Conservation (phyloP, 2,329 filamentous ascomycete species). For the Aureobasidium sp. region DNA sequence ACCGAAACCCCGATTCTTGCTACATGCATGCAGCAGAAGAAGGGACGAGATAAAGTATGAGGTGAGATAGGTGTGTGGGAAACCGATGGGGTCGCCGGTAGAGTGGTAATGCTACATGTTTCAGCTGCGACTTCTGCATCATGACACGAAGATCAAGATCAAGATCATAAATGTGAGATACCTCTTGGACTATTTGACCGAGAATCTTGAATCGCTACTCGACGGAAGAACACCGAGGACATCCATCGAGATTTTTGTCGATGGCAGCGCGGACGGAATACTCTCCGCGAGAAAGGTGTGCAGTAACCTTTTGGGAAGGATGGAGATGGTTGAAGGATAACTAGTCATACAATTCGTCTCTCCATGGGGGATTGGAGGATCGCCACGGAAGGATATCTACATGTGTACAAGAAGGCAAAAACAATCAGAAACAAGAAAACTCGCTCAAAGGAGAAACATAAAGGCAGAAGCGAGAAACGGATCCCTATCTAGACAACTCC, state of each 20-base stretch:
- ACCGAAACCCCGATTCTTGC: background rate
- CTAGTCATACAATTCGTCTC: constrained; percentile 2
- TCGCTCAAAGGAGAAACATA: background rate
- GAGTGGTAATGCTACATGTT: too few relatives aligned
- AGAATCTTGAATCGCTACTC: too few relatives aligned
- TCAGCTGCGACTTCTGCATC: too few relatives aligned
- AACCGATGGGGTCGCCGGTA: too few relatives aligned
- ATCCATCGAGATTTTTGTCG: too few relatives aligned
- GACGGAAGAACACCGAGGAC: too few relatives aligned
- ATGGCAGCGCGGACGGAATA: too few relatives aligned
- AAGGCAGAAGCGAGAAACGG: background rate
- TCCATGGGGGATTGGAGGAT: background rate
- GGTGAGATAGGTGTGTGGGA: too few relatives aligned
- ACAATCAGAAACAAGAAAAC: background rate
- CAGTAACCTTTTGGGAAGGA: background rate
- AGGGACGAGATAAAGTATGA: too few relatives aligned
- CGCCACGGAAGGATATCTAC: background rate
- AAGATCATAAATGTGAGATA: too few relatives aligned
- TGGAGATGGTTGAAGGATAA: background rate
- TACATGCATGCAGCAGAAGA: background rate
- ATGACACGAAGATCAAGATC: background rate
- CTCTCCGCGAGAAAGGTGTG: background rate
- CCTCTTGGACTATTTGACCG: too few relatives aligned
- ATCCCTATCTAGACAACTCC: background rate
- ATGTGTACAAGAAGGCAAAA: background rate